Evolutionary conservation across 148 eudicot species (phyloP).

Genomic region (Cornus suecica): DNA sequence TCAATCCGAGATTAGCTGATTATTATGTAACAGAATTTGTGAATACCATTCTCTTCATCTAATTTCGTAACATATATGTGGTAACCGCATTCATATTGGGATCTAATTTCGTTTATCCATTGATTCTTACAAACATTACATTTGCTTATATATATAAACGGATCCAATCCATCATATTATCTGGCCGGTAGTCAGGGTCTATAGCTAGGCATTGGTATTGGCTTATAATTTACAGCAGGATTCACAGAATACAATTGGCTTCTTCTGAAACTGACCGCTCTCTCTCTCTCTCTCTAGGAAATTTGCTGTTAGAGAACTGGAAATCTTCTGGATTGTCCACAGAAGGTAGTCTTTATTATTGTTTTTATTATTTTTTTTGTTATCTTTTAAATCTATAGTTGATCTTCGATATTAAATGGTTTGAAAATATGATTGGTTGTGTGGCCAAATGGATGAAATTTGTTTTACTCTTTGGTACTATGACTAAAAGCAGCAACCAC

Average conservation of each 20-base stretch:
- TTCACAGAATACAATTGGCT: background rate
- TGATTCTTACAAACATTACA: background rate
- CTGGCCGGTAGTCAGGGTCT: background rate
- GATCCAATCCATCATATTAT: background rate
- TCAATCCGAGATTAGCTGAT: no score
- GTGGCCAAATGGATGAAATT: conserved; percentile 3
- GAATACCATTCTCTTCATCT: background rate
- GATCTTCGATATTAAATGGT: background rate
- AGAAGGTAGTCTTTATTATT: conserved; percentile 39
- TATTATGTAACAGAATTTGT: background rate
- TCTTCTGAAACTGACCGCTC: background rate
- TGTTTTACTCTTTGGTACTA: background rate
- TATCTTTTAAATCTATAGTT: background rate
- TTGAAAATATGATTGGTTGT: background rate
- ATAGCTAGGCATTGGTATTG: background rate
- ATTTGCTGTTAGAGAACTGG: conserved; percentile 67
- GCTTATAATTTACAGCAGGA: background rate
- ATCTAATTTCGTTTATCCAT: background rate
- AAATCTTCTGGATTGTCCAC: conserved; percentile 59
- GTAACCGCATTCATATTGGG: no score
- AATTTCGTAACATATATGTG: background rate
- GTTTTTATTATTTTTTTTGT: no score
- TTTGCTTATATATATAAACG: background rate
- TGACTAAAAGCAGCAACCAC: background rate
- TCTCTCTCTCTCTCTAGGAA: conserved; percentile 43